These are phyloP conservation scores for Leucosporidium yakuticum DNA, from an alignment of 768 basidiomycete species.

Conservation along the genomic window DNA sequence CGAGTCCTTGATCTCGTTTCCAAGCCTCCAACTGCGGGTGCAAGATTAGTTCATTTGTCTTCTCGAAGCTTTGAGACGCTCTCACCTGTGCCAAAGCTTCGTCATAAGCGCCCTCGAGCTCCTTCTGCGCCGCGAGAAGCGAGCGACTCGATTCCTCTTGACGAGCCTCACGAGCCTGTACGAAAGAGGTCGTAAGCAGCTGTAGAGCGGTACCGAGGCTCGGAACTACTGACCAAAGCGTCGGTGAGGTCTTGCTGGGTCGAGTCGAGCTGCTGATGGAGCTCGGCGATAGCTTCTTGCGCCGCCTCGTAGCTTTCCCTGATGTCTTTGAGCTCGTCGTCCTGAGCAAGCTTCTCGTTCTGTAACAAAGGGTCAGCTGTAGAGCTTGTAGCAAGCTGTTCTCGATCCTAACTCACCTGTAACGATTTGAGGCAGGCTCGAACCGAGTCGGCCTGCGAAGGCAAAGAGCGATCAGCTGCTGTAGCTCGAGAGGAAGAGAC, in stretches of 20 bases:
- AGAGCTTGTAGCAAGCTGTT: background rate
- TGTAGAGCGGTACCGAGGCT: background rate
- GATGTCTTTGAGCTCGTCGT: background rate
- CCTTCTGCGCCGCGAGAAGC: background rate
- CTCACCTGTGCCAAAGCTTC: background rate
- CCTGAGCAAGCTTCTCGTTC: background rate
- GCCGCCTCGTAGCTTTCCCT: background rate
- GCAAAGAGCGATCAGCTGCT: too few species aligned
- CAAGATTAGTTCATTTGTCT: too few species aligned
- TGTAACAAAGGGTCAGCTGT: background rate
- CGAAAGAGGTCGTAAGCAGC: background rate
- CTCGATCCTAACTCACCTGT: background rate
- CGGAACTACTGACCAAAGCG: background rate
- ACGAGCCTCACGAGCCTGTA: background rate
- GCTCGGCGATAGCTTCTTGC: background rate
- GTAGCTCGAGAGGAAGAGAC: too few species aligned
- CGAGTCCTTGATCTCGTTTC: background rate
- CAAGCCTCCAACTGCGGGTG: background rate
- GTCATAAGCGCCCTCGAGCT: constrained; percentile 1
- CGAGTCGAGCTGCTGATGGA: background rate
- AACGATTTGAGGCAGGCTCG: background rate
- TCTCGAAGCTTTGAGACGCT: background rate
- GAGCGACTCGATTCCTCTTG: constrained; percentile 1
- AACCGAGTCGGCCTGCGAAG: too few species aligned
- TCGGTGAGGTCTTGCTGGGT: background rate